Base-by-base conservation (phyloP, 2,329 filamentous ascomycete species). In the Penicillium brevicompactum region DNA sequence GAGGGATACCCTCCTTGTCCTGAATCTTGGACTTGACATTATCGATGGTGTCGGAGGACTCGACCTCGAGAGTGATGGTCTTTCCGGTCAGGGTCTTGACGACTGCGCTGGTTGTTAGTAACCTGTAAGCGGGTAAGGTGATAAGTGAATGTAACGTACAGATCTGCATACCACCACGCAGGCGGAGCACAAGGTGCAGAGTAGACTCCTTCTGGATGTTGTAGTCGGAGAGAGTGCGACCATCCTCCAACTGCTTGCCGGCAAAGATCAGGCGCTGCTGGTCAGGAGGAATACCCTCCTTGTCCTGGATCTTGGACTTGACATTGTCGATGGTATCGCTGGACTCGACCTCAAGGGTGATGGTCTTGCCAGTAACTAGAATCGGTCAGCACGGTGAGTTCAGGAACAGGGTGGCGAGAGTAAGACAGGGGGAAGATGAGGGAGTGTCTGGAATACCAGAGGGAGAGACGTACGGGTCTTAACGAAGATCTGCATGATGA, bases 1-100 rank as follows among this genome's bases (percentile, higher is more conserved):
- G 92, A 45, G 92, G 93, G 53, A 97, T 97, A 24, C 92, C 92
- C 78, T 97, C 92, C 85, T 97, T 97, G 71, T 97, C 92, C 77
- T 97, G 92, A 42, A 97, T 97, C 85, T 97, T 97, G 48, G 84
- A 87, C 86, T 97, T 97, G 38, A 97, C 92, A 60, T 96, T 96
- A 82, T 96, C 92, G 76, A 96, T 96, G 40, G 92, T 96, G 68
- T 96, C 92, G 1, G 86, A 90, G 14, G 82, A 85, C 73, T 87
- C 85, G 7, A 87, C 85, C 74, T 87, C 84, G 6, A 87, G 75
- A 30, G 84, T 87, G 73, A 87, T 87, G 60, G 84, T 87, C 79
- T 87, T 84, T 60, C 82, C 82, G 44, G 82, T 84, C 32, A 84
- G 70, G 16, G 82, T 84, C 77, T 84, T 84, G 63, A 84, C 82